Evolutionary conservation across 495 filamentous ascomycete species (phyloP).

Genomic region (Pseudoneurospora amorphoporcata): DNA sequence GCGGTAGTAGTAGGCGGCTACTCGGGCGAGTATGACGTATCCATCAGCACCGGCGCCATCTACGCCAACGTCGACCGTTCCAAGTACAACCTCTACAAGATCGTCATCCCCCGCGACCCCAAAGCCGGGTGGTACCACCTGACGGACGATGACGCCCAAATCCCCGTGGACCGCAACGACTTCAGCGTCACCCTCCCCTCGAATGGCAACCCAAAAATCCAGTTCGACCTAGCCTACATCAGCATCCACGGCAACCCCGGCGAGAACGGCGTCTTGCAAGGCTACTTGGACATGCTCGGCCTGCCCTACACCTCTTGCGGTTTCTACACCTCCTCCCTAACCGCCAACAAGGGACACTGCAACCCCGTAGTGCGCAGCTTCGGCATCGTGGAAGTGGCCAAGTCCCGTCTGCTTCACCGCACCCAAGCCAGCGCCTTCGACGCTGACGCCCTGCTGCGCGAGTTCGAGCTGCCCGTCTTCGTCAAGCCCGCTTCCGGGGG

Average conservation of each 20-base stretch:
- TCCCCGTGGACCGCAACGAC: neutral
- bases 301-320: neutral
- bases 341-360: neutral
- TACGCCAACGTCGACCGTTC: neutral
- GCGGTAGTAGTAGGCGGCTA: neutral
- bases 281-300: neutral
- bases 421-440: neutral
- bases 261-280: neutral
- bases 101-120: neutral
- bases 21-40: neutral
- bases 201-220: neutral
- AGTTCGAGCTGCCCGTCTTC: neutral
- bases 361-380: neutral
- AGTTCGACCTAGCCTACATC: neutral
- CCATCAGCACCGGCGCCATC: neutral
- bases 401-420: neutral
- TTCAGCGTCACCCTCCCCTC: neutral
- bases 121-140: neutral
- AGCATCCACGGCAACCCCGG: neutral
- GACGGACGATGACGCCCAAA: neutral
- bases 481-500: neutral
- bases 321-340: neutral
- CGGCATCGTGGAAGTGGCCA: neutral
- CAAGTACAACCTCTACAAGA: neutral
- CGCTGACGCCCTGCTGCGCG: neutral